A percentile compares a stretch with the other conserved stretches of the same genome.
Conservation (phyloP, 768 basidiomycete species). For the Hydnomerulius pinastri region DNA sequence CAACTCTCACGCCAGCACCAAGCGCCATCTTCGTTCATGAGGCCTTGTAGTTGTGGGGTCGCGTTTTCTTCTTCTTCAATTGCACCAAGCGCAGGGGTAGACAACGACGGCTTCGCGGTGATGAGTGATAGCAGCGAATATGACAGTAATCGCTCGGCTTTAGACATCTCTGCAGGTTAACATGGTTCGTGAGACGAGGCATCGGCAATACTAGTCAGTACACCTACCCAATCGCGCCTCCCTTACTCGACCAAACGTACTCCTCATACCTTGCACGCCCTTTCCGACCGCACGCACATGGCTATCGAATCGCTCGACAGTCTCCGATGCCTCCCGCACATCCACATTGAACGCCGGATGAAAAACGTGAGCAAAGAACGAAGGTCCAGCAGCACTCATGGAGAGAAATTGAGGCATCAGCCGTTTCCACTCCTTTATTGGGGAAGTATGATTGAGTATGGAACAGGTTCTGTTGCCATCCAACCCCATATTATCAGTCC, state of each 20-base stretch:
- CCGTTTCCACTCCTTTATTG: slow-evolving; percentile 67
- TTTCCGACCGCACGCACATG: slow-evolving; percentile 68
- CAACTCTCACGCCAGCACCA: slow-evolving; percentile 90
- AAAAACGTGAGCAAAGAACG: slow-evolving; percentile 77
- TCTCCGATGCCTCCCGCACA: slow-evolving; percentile 62
- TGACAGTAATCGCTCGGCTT: slow-evolving; percentile 71
- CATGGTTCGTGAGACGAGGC: not conserved
- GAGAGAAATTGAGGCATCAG: slow-evolving; percentile 60
- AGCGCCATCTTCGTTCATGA: slow-evolving; percentile 71
- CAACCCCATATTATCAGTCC: not conserved
- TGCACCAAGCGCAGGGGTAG: slow-evolving; percentile 47
- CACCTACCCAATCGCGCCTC: slow-evolving; percentile 67
- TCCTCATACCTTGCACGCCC: slow-evolving; percentile 68
- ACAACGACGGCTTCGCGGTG: slow-evolving; percentile 62
- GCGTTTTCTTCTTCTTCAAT: slow-evolving; percentile 49
- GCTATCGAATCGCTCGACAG: slow-evolving; percentile 60
- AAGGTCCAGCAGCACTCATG: slow-evolving; percentile 66
- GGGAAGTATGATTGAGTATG: slow-evolving; percentile 1
- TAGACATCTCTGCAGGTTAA: slow-evolving; percentile 66
- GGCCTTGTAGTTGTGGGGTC: slow-evolving; percentile 47
- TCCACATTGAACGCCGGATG: slow-evolving; percentile 88
- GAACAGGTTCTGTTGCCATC: not conserved
- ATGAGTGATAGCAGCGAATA: slow-evolving; percentile 76
- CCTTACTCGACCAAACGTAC: slow-evolving; percentile 60
- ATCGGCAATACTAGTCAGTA: slow-evolving; percentile 5